These are phyloP conservation scores for Rhodofomes roseus DNA, from an alignment of 1,284 basidiomycete genomes.

Conservation along the genomic window DNA sequence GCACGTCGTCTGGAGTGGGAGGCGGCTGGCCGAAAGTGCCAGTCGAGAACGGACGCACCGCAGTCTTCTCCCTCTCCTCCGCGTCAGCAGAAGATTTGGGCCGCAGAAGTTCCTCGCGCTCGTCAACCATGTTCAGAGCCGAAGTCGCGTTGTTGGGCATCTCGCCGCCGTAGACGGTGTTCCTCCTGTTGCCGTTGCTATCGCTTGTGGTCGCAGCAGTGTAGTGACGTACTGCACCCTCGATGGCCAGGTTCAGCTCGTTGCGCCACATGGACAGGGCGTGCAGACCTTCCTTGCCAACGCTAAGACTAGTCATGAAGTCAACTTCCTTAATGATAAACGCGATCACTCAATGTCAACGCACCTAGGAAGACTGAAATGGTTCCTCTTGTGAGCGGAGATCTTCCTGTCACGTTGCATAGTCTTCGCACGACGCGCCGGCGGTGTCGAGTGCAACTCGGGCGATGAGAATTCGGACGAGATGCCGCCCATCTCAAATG, in stretches of 20 bases:
- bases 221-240: slow-evolving; percentile 37
- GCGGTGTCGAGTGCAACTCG: slow-evolving; percentile 57
- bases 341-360: slow-evolving; percentile 13
- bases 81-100: slow-evolving; percentile 14
- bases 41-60: slow-evolving; percentile 32
- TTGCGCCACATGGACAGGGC: slow-evolving; percentile 46
- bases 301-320: slow-evolving; percentile 46
- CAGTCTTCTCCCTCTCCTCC: not conserved
- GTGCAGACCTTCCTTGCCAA: slow-evolving; percentile 56
- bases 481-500: slow-evolving; percentile 37
- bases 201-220: slow-evolving; percentile 36
- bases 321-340: slow-evolving; percentile 1
- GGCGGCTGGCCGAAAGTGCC: slow-evolving; percentile 43
- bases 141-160: slow-evolving; percentile 21
- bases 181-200: slow-evolving; percentile 39
- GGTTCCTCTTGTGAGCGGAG: slow-evolving; percentile 52
- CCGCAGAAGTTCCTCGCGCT: slow-evolving; percentile 33
- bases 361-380: slow-evolving; percentile 63
- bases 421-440: slow-evolving; percentile 20
- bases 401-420: slow-evolving; percentile 36
- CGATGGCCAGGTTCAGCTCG: slow-evolving; percentile 46
- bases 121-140: slow-evolving; percentile 35
- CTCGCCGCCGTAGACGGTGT: slow-evolving; percentile 45
- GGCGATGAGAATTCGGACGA: slow-evolving; percentile 49
- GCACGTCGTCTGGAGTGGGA: slow-evolving; percentile 35